phyloP scores from a whole-genome alignment of 2,329 filamentous ascomycete species.

The Colletotrichum agaves region DNA sequence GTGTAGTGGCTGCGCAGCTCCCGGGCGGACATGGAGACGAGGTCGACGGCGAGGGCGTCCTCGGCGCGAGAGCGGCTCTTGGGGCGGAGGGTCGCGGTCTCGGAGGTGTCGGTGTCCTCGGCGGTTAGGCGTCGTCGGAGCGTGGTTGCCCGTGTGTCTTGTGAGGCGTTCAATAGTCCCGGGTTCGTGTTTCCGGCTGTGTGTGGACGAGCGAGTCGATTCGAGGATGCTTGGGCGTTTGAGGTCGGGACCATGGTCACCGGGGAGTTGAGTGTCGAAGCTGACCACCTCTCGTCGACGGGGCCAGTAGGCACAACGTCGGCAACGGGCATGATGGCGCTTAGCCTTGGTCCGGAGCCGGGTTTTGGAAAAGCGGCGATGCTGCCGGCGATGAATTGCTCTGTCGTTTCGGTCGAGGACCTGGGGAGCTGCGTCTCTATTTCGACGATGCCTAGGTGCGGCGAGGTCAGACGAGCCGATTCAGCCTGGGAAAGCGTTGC shows the following conservation, averaged over 20 bases:
- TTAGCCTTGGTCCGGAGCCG: conserved; percentile 42
- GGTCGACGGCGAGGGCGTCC: not conserved
- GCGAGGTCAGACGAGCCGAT: conserved; percentile 27
- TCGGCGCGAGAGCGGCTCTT: conserved; percentile 19
- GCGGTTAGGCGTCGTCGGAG: not conserved
- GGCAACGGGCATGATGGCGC: conserved; percentile 53
- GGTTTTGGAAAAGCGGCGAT: conserved; percentile 20
- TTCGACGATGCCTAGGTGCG: conserved; percentile 18
- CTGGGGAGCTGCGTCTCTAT: not conserved
- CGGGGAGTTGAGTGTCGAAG: conserved; percentile 31
- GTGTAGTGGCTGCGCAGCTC: conserved; percentile 36
- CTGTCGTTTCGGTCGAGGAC: not conserved
- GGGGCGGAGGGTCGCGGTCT: conserved; percentile 11
- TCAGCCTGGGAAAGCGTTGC: conserved; percentile 35
- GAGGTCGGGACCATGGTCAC: conserved; percentile 14
- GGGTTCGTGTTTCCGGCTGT: conserved; percentile 9
- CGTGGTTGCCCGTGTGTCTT: not conserved
- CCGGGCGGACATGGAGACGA: conserved; percentile 24
- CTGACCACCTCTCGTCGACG: conserved; percentile 35
- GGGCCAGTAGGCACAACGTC: conserved; percentile 44
- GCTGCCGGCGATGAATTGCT: conserved; percentile 28
- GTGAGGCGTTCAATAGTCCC: not conserved
- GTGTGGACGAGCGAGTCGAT: conserved; percentile 13
- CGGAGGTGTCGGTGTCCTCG: conserved; percentile 4
- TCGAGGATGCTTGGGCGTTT: not conserved